phyloP scores from a whole-genome alignment of 2,329 filamentous ascomycete species.

The Paraphaeosphaeria minitans region DNA sequence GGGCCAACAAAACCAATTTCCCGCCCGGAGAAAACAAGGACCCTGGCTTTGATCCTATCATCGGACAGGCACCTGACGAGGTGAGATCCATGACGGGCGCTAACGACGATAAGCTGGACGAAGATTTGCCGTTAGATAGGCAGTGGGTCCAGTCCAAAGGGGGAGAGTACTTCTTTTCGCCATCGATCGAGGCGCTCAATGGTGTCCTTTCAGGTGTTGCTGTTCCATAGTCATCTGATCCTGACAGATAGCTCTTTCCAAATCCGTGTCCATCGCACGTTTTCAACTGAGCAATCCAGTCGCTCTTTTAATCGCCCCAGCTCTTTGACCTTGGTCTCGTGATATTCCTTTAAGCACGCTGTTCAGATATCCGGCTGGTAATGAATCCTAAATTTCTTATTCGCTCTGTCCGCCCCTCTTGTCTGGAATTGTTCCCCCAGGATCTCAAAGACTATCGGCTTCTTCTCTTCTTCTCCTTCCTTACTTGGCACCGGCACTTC shows the following conservation, averaged over 20 bases:
- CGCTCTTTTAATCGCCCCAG: neutral
- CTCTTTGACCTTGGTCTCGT: neutral
- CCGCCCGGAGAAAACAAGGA: neutral
- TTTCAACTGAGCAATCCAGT: neutral
- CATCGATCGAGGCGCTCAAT: constrained; percentile 7
- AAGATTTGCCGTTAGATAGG: neutral
- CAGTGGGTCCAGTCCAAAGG: constrained; percentile 15
- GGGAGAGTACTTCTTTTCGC: constrained; percentile 16
- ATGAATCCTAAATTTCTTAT: constrained; percentile 88
- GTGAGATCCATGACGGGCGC: constrained; percentile 5
- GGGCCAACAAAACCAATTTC: constrained; percentile 7
- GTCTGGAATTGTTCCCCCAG: constrained; percentile 86
- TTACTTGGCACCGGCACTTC: constrained; percentile 61
- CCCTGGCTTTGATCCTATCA: constrained; percentile 13
- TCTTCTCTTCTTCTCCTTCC: constrained; percentile 32
- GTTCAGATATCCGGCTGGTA: constrained; percentile 72
- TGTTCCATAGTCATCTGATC: neutral
- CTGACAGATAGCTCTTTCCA: neutral
- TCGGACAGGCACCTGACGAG: constrained; percentile 10
- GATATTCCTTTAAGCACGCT: neutral
- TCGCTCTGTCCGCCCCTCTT: constrained; percentile 81
- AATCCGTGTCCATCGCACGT: neutral
- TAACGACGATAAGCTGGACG: neutral
- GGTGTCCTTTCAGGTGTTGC: neutral
- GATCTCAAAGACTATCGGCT: constrained; percentile 76